Evolutionary conservation across 2,329 filamentous ascomycete species (phyloP), one percentile per base, ranked within the genome.

Genomic region (Monilinia polystroma): DNA sequence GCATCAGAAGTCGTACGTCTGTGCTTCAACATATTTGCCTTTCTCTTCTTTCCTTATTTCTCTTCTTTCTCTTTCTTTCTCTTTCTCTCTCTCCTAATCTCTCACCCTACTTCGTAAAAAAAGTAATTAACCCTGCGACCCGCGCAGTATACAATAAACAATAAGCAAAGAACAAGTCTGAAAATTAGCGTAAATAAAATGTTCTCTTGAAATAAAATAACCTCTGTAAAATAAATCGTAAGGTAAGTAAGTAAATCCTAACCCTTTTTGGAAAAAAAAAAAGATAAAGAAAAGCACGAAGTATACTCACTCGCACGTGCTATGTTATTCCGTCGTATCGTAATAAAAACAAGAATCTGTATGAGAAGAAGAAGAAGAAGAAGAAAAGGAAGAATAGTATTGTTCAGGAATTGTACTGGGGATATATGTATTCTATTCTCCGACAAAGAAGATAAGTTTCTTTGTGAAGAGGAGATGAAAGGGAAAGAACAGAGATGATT

Each of bases 351-450:
- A 59, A 47, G 20, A 60, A 14, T 38, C 11, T 51, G 45, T 7
- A 45, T 51, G 45, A 26, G 29, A n/a, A n/a, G 52, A 12, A 38
- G 32, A 60, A 60, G 29, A 29, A 29, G 29, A 29, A 29, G 23
- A 23, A 23, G 23, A 23, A 23, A 23, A 29, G 4, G 29, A 29
- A 29, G 57, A 60, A 60, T 51, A 8, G 45, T 20, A 60, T 60
- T 60, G 57, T 60, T 23, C 20, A 26, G 4, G 7, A 51, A 16
- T 45, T 51, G 57, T 38, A 45, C 23, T 18, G 20, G 20, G 20
- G 14, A 8, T 60, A 60, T 60, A 51, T 60, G 57, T 60, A 60
- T 18, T 52, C 29, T 38, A 3, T 51, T 23, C 29, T 18, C 8
- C 29, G 26, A 60, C 29, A 60, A 60, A 60, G 57, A 51, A 49